A percentile compares a stretch with the other conserved stretches of the same genome.
Conservation (phyloP, 2,329 filamentous ascomycete species). For the Sordariomycetes sp. region DNA sequence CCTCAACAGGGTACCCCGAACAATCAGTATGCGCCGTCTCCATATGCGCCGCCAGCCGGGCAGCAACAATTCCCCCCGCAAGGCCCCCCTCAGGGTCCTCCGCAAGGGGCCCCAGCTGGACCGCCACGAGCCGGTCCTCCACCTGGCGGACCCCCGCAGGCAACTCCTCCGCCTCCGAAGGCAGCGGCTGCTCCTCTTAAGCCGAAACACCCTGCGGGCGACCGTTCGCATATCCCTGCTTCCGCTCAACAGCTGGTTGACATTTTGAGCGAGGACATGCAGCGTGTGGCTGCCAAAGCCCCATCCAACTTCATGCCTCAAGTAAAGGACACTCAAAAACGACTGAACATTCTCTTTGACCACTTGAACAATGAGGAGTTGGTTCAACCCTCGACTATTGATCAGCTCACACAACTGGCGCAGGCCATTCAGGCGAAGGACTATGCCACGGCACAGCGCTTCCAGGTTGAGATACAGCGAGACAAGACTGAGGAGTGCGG, state of each 20-base stretch:
- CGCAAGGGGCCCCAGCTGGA: constrained; percentile 24
- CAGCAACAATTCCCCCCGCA: constrained; percentile 31
- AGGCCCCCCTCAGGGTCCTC: constrained; percentile 33
- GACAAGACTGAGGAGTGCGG: constrained; percentile 74
- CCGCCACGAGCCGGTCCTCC: constrained; percentile 21
- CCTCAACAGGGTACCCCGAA: constrained; percentile 35
- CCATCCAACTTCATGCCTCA: constrained; percentile 81
- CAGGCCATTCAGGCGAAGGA: constrained; percentile 59
- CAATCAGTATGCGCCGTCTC: constrained; percentile 53
- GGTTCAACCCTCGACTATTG: constrained; percentile 69
- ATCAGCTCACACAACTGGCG: constrained; percentile 55
- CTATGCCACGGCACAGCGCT: constrained; percentile 55
- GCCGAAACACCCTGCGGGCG: constrained; percentile 68
- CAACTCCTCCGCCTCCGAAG: constrained; percentile 37
- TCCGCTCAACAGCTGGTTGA: constrained; percentile 72
- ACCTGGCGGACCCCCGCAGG: constrained; percentile 12
- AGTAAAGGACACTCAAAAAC: constrained; percentile 89
- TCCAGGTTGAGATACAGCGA: constrained; percentile 68
- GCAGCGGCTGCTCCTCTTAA: constrained; percentile 41
- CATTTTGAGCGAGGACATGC: constrained; percentile 74
- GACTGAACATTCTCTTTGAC: constrained; percentile 88
- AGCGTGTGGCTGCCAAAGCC: constrained; percentile 76
- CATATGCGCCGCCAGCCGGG: constrained; percentile 35
- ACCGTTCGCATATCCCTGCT: constrained; percentile 80
- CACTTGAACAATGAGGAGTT: constrained; percentile 94